A percentile compares a stretch with the other conserved stretches of the same genome.
phyloP scores from a whole-genome alignment of 2,329 filamentous ascomycete genomes.

The Arachnopeziza araneosa region DNA sequence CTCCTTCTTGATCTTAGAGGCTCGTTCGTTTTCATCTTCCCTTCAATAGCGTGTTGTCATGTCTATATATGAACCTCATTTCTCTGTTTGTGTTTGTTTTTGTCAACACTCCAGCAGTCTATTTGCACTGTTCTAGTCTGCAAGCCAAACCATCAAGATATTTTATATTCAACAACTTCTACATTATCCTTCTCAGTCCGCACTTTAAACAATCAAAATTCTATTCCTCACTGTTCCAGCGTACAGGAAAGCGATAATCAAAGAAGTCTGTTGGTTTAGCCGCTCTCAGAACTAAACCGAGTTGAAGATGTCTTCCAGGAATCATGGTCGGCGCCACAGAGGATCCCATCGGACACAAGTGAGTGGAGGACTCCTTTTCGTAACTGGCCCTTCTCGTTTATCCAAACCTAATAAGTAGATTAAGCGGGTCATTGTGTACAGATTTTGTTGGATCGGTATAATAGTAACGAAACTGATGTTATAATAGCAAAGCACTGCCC shows the following conservation, averaged over 20 bases:
- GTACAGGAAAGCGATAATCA: background rate
- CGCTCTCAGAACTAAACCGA: background rate
- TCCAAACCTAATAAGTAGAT: too few relatives aligned
- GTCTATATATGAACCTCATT: background rate
- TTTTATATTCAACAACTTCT: background rate
- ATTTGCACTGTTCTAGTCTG: background rate
- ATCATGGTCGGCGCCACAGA: constrained; percentile 11
- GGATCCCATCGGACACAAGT: constrained; percentile 24
- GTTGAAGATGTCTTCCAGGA: constrained; percentile 19
- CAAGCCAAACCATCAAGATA: background rate
- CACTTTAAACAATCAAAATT: background rate
- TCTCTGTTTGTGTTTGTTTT: background rate
- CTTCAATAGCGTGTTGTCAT: background rate
- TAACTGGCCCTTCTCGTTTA: constrained; percentile 12
- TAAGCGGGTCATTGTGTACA: background rate
- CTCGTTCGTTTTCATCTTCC: background rate
- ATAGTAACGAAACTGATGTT: constrained; percentile 7
- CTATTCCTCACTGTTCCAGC: too few relatives aligned
- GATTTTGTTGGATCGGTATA: background rate
- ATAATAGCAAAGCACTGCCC: constrained; percentile 28
- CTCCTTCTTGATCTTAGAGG: background rate
- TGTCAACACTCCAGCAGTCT: background rate
- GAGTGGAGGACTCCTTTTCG: constrained; percentile 28
- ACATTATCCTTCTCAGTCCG: background rate
- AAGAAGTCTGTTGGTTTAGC: background rate